Conservation (phyloP, 192 early-diverging fungal genomes). For the Backusella westeae region DNA sequence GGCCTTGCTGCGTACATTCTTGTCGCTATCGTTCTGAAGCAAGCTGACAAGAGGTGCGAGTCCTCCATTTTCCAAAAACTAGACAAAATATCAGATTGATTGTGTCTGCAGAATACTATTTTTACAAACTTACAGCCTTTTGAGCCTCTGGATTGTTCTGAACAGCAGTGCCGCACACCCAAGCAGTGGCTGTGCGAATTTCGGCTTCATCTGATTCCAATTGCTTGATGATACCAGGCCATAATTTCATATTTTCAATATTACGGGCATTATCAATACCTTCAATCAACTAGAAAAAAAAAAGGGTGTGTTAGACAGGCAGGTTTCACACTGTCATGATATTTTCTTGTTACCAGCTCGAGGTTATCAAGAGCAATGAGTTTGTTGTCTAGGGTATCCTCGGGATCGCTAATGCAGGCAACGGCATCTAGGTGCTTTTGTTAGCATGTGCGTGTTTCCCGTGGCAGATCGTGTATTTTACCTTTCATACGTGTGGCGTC, state of each 20-base stretch:
- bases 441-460: neutral
- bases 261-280: conserved; percentile 86
- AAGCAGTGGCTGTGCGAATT: conserved; percentile 72
- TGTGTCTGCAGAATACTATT: neutral
- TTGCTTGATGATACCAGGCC: conserved; percentile 72
- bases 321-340: neutral
- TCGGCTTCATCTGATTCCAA: conserved; percentile 47
- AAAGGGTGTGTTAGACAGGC: neutral
- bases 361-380: conserved; percentile 89
- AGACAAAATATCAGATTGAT: neutral
- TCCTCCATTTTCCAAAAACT: conserved; percentile 52
- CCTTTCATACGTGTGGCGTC: conserved; percentile 83
- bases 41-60: conserved; percentile 45
- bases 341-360: conserved; percentile 59
- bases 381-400: conserved; percentile 63
- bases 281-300: conserved; percentile 58
- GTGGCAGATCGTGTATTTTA: conserved; percentile 6
- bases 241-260: conserved; percentile 84
- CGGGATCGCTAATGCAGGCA: conserved; percentile 57
- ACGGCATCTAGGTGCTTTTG: conserved; percentile 59
- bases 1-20: conserved; percentile 60
- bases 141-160: conserved; percentile 93
- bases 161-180: conserved; percentile 91
- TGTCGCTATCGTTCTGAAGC: conserved; percentile 40
- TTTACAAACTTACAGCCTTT: conserved; percentile 48